Evolutionary conservation across 2,329 filamentous ascomycete species (phyloP), one percentile per base, ranked within the genome.

Genomic region (Neobulgaria alba): DNA sequence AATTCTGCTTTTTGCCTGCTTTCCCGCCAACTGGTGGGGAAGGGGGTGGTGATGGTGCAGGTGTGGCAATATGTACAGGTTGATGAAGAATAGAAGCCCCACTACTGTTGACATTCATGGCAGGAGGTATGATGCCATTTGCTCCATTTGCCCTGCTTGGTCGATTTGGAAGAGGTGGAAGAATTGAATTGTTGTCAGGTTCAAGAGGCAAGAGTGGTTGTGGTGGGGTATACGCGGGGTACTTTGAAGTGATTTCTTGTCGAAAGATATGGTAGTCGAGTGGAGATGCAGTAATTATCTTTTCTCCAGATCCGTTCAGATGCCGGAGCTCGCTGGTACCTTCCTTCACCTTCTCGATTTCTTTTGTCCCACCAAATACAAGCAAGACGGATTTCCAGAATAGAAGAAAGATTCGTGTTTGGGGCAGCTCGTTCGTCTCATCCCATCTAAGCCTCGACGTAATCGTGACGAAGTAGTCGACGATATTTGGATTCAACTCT

Each of bases 31-130:
- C 82, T 8, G 69, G 73, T 0, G 92, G 92, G 1, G 90, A 95
- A 1, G 92, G 92, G 0, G 92, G 92, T 17, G 92, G 92, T 0
- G 92, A 98, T 1, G 92, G 92, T 0, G 89, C 90, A 0, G 92
- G 92, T 1, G 92, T 98, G n/a, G 92, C 92, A 53, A 98, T 98
- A 61, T 98, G 92, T 4, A 98, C 90, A 4, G 92, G 87, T 57
- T 96, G 90, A 59, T 96, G 80, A 18, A 98, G 73, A 55, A 98
- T 96, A 0, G 89, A 95, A 7, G 75, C 70, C 47, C 80, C 77
- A 41, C 68, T 75, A 38, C 61, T 71, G 44, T 76, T 75, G 9
- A 64, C 58, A 40, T 72, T 73, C 32, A 55, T 54, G 0, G 73
- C 65, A 3, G 72, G 71, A 5, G 74, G 72, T 23, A 84, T 67